Conservation (phyloP, 2,329 filamentous ascomycete species). For the Myriosclerotinia curreyana region DNA sequence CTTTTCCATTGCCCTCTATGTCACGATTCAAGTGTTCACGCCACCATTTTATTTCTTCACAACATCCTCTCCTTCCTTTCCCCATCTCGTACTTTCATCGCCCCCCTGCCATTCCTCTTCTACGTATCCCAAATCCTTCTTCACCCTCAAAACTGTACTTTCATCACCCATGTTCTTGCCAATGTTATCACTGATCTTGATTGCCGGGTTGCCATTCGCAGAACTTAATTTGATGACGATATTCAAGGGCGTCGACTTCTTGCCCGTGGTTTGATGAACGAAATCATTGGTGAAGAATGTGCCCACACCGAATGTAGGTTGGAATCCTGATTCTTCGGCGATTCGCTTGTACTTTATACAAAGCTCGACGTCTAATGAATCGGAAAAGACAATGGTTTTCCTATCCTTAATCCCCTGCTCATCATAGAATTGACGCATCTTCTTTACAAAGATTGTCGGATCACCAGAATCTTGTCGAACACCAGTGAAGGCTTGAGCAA, state of each 20-base stretch:
- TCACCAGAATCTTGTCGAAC: conserved; percentile 72
- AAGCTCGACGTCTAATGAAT: conserved; percentile 86
- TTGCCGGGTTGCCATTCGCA: conserved; percentile 73
- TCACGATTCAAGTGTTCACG: neutral
- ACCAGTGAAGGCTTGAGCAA: conserved; percentile 64
- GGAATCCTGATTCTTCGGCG: conserved; percentile 76
- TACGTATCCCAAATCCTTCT: conserved; percentile 78
- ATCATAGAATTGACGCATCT: conserved; percentile 50
- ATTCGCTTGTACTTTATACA: conserved; percentile 87
- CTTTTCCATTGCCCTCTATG: neutral
- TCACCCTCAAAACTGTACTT: conserved; percentile 75
- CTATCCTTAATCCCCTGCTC: conserved; percentile 64
- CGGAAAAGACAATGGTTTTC: conserved; percentile 93
- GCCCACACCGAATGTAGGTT: conserved; percentile 87
- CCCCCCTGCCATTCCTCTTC: conserved; percentile 81
- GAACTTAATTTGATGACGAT: conserved; percentile 97
- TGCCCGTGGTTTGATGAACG: conserved; percentile 63
- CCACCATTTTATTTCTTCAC: conserved; percentile 8
- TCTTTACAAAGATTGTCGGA: conserved; percentile 62
- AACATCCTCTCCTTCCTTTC: conserved; percentile 45
- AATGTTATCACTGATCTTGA: conserved; percentile 90
- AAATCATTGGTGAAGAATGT: conserved; percentile 98
- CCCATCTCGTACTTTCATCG: conserved; percentile 83
- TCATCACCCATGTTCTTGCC: conserved; percentile 90
- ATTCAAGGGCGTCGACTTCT: conserved; percentile 87